Evolutionary conservation across 495 filamentous ascomycete species (phyloP), one percentile per base, ranked within the genome.

Genomic region (Paragyromitra xinjiangensis): DNA sequence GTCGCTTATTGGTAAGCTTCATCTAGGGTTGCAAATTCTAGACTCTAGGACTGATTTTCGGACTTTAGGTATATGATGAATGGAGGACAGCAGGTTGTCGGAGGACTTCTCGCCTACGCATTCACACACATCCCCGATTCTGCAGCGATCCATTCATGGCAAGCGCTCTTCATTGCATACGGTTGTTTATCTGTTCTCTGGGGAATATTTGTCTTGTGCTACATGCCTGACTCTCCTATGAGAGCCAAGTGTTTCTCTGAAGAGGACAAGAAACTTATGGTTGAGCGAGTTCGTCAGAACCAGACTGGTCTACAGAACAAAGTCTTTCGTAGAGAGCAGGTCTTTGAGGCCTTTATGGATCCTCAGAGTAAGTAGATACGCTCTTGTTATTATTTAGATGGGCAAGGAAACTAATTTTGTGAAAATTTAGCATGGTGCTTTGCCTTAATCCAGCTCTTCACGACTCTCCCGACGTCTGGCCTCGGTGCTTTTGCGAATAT

Each of bases 1-100:
- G 89, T 92, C 0, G 89, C 89, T 0, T 91, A 91, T 82, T 93
- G 91, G 89, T 88, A 91, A 81, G 91, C 90, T 88, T 90, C 89
- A 87, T 90, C 90, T 81, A 89, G 9, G 86, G 85, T 6, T 88
- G 89, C 64, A 84, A 87, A 61, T 4, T 29, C 8, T 67, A 44
- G 37, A n/a, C 9, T 24, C n/a, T 26, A 40, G 12, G 48, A 22
- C 45, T 55, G 63, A 76, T 56, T 26, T 50, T 69, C 44, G 22
- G 59, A 7, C 9, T 14, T 22, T 64, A 84, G 85, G 85, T 87
- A 87, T 74, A 88, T 87, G 84, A 87, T 87, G 84, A 87, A 88
- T 75, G 87, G 86, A 8, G 84, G 83, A 0, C 84, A 87, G 53
- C 85, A 88, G 62, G 84, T 89, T 55, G 85, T 88, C 45, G 88